A percentile compares a stretch with the other conserved stretches of the same genome.
Conservation (phyloP, 2,329 filamentous ascomycete genomes). For the Rhexocercosporidium sp. region DNA sequence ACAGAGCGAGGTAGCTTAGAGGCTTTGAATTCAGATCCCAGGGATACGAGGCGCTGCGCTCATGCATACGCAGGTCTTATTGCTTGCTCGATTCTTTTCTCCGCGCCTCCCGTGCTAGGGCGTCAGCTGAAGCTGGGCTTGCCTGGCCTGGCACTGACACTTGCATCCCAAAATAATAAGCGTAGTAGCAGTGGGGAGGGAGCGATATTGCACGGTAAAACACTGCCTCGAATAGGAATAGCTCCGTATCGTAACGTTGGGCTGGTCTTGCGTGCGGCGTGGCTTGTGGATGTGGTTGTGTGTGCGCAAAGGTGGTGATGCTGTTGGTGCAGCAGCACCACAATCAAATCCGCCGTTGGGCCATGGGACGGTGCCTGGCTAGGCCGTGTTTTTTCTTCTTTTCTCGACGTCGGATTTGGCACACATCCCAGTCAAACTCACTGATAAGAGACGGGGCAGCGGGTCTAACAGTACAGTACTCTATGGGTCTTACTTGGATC, state of each 20-base stretch:
- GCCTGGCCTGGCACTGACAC: not conserved
- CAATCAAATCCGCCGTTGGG: not conserved
- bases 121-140: constrained; percentile 16
- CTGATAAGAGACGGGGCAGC: constrained; percentile 1
- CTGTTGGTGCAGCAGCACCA: not conserved
- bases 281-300: not conserved
- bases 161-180: not conserved
- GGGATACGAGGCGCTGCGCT: constrained; percentile 9
- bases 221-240: constrained; percentile 1
- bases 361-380: not conserved
- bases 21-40: constrained; percentile 6
- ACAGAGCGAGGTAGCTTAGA: not conserved
- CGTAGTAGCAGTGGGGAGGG: not conserved
- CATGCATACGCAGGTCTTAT: not conserved
- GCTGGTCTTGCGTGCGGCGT: not conserved
- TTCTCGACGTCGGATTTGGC: constrained; percentile 4
- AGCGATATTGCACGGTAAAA: not conserved
- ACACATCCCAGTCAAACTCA: not conserved
- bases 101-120: constrained; percentile 13
- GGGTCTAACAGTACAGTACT: no score
- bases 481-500: not conserved
- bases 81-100: not conserved
- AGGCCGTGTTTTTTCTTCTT: not conserved
- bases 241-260: not conserved
- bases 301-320: not conserved